These are phyloP conservation scores for Leishmania martiniquensis DNA, from an alignment of 208 protist species.

Conservation along the genomic window DNA sequence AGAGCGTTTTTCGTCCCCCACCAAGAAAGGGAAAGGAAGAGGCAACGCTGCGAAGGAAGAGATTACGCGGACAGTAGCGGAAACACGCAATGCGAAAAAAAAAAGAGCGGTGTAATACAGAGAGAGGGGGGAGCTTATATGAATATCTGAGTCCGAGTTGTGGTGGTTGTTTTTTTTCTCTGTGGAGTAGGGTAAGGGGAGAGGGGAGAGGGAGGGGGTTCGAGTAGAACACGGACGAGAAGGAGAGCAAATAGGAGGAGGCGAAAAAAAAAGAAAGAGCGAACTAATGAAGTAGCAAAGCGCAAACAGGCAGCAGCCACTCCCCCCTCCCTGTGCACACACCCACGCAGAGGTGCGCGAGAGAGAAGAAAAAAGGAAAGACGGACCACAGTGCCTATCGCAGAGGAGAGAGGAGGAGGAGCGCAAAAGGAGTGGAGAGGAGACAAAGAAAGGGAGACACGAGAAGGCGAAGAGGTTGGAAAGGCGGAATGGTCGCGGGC, in stretches of 20 bases:
- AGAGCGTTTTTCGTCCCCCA: background rate
- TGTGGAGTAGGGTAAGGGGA: background rate
- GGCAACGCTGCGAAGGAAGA: slow-evolving; percentile 3
- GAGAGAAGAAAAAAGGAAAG: background rate
- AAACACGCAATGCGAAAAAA: background rate
- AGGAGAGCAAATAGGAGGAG: slow-evolving; percentile 1
- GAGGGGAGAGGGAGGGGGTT: background rate
- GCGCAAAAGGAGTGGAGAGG: background rate
- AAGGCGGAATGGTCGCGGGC: background rate
- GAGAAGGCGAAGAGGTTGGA: background rate
- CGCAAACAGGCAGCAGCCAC: background rate
- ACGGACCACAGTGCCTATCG: background rate
- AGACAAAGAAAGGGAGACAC: background rate
- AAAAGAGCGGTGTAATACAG: background rate
- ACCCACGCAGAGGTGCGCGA: background rate
- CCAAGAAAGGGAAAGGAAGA: slow-evolving; percentile 8
- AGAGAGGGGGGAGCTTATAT: background rate
- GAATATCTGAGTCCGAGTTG: background rate
- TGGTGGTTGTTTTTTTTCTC: background rate
- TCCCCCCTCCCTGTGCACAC: background rate
- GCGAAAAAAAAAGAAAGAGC: background rate
- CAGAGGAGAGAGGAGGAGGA: background rate
- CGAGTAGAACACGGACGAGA: background rate
- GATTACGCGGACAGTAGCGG: background rate
- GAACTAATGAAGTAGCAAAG: background rate